Conservation (phyloP, 352 stramenopile species). For the Globisporangium canariense region DNA sequence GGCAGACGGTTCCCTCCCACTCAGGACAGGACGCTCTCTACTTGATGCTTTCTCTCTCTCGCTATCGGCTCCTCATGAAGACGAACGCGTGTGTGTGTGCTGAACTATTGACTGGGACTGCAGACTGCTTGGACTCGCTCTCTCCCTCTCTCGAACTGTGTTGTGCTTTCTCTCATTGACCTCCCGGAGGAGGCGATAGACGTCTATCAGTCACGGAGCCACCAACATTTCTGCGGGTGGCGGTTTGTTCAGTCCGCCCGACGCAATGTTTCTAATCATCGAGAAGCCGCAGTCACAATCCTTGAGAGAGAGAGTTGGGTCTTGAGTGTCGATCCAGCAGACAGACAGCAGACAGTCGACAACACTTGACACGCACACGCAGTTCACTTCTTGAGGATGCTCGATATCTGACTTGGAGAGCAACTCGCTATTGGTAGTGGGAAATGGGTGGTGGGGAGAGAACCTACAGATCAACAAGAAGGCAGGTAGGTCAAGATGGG, state of each 20-base stretch:
- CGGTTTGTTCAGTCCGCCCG: constrained; percentile 84
- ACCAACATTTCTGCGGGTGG: constrained; percentile 79
- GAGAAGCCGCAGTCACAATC: constrained; percentile 37
- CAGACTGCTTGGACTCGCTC: neutral
- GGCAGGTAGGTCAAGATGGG: neutral
- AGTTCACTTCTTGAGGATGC: neutral
- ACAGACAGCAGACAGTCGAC: neutral
- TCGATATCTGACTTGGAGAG: constrained; percentile 1
- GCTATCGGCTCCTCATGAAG: neutral
- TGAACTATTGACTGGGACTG: neutral
- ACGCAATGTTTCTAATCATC: constrained; percentile 84
- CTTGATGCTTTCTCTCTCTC: neutral
- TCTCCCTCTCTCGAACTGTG: neutral
- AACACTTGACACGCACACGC: neutral
- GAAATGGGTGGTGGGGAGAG: constrained; percentile 21
- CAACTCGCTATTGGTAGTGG: constrained; percentile 15
- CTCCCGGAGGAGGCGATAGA: constrained; percentile 46
- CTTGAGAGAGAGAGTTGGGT: neutral
- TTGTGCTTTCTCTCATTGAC: constrained; percentile 57
- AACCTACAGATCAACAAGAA: constrained; percentile 26
- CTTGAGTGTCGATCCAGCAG: neutral
- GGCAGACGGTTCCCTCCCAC: constrained; percentile 6
- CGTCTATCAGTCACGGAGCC: constrained; percentile 76
- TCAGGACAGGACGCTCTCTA: neutral
- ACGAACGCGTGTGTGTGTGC: neutral